Percentiles rank a stretch among this genome's conserved stretches.
Conservation (phyloP, 768 basidiomycete species). For the Roridomyces roridus region DNA sequence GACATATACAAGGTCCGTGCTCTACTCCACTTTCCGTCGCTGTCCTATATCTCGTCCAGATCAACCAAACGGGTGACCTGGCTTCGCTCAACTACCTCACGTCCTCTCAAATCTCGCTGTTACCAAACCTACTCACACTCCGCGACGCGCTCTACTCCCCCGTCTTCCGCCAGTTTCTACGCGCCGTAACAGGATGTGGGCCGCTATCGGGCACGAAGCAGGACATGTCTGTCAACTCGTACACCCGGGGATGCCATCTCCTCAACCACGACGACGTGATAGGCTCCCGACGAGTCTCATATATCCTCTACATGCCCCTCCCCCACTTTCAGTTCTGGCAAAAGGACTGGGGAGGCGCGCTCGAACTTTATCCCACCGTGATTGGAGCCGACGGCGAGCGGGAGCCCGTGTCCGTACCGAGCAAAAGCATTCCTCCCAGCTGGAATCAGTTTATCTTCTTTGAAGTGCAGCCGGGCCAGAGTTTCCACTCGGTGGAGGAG, state of each 20-base stretch:
- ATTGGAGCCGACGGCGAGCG: conserved; percentile 63
- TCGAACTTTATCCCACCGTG: conserved; percentile 88
- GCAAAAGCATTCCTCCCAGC: conserved; percentile 73
- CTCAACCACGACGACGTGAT: conserved; percentile 99
- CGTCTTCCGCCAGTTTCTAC: conserved; percentile 83
- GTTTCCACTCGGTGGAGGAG: conserved; percentile 97
- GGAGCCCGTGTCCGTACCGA: conserved; percentile 72
- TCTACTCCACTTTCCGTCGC: conserved; percentile 6
- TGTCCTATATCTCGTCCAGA: conserved; percentile 49
- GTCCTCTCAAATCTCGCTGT: conserved; percentile 73
- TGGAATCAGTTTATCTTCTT: conserved; percentile 93
- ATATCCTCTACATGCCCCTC: conserved; percentile 95
- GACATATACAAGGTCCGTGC: conserved; percentile 90
- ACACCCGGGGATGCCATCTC: conserved; percentile 90
- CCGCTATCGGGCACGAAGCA: conserved; percentile 90
- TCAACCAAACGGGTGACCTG: conserved; percentile 96
- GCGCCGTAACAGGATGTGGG: conserved; percentile 89
- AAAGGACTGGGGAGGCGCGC: conserved; percentile 89
- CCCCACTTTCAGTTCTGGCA: conserved; percentile 80
- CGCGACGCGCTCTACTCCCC: conserved; percentile 91
- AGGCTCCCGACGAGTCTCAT: conserved; percentile 90
- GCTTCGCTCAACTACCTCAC: conserved; percentile 91
- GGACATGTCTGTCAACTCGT: conserved; percentile 94
- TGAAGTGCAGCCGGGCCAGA: conserved; percentile 92
- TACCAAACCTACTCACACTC: conserved; percentile 81